Conservation (phyloP, 257 asterid genomes). For the Solanum chilense region DNA sequence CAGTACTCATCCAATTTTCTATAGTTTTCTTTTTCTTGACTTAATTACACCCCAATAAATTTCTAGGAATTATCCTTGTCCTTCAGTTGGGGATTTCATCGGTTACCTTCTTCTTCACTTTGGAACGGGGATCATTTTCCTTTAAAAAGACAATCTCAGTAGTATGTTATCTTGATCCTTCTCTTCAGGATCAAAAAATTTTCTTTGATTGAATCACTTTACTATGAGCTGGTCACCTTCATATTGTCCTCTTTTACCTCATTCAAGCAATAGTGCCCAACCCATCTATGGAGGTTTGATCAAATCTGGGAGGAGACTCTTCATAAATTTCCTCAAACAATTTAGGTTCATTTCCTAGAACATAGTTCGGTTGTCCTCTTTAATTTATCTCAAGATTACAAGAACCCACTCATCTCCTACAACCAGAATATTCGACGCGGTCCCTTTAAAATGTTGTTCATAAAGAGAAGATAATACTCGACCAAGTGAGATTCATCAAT, state of each 20-base stretch:
- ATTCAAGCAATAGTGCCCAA: not conserved
- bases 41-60: not conserved
- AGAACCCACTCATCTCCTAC: not conserved
- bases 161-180: not conserved
- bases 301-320: no score
- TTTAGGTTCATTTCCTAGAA: not conserved
- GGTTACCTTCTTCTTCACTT: not conserved
- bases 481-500: not conserved
- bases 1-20: not conserved
- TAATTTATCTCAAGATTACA: fast-evolving
- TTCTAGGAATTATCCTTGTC: not conserved
- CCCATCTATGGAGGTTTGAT: not conserved
- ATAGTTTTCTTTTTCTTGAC: not conserved
- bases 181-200: not conserved
- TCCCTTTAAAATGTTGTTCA: not conserved
- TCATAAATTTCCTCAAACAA: not conserved
- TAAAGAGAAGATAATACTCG: not conserved
- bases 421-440: fast-evolving
- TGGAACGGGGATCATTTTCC: not conserved
- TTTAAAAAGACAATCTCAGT: not conserved
- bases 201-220: not conserved
- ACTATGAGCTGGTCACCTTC: not conserved
- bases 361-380: no score
- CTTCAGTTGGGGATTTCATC: not conserved
- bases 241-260: not conserved